Evolutionary conservation across 208 protist genomes (phyloP).

Genomic region (Tetramitus jugosus): DNA sequence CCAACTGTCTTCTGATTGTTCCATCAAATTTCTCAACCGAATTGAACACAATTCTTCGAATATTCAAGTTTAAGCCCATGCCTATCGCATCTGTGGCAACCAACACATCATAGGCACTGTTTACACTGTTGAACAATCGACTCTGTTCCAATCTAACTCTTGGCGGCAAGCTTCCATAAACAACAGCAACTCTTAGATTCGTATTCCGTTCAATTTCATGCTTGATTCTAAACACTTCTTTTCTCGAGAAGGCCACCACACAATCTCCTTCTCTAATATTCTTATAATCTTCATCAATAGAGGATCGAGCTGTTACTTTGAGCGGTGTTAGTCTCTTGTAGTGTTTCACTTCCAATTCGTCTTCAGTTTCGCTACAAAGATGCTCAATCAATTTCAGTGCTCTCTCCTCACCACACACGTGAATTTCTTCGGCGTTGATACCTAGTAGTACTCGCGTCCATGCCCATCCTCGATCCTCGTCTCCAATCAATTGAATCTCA

Average conservation of each 20-base stretch:
- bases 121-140: conserved; percentile 63
- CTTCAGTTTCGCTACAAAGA: conserved; percentile 56
- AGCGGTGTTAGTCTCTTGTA: conserved; percentile 69
- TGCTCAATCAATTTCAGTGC: conserved; percentile 57
- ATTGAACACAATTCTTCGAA: background rate
- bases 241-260: conserved; percentile 68
- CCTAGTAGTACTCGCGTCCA: conserved; percentile 84
- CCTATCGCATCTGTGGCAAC: conserved; percentile 85
- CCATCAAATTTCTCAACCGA: conserved; percentile 6
- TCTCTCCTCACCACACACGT: conserved; percentile 76
- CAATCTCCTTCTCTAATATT: conserved; percentile 57
- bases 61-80: conserved; percentile 80
- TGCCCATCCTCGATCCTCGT: conserved; percentile 78
- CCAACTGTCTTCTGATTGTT: background rate
- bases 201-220: conserved; percentile 40
- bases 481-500: conserved; percentile 82
- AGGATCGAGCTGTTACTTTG: conserved; percentile 33
- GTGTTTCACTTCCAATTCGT: conserved; percentile 54
- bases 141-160: conserved; percentile 56
- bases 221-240: conserved; percentile 55
- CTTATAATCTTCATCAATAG: background rate
- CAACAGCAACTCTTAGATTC: conserved; percentile 49
- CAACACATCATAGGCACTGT: conserved; percentile 57
- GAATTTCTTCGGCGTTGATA: conserved; percentile 68
- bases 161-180: conserved; percentile 85